phyloP scores from a whole-genome alignment of 139 green algal species.

The Chlamydomonas eustigma region DNA sequence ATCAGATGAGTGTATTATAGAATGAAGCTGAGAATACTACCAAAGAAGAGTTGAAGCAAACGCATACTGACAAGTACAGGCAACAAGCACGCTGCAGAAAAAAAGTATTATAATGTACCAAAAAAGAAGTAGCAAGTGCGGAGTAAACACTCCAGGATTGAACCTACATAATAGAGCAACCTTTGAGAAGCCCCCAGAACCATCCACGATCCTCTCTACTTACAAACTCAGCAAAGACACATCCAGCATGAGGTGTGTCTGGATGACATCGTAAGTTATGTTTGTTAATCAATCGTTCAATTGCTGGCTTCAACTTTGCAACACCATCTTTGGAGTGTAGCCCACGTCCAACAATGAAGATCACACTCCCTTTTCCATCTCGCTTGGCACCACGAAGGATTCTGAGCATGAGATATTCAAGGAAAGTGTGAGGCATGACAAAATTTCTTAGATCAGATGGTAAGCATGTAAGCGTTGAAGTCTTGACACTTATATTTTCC shows the following conservation, averaged over 20 bases:
- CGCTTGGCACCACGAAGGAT: neutral
- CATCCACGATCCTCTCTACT: neutral
- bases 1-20: too few relatives aligned
- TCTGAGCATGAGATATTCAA: too few relatives aligned
- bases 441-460: neutral
- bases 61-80: too few relatives aligned
- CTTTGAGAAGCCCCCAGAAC: too few relatives aligned
- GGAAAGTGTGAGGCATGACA: neutral
- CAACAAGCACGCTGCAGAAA: too few relatives aligned
- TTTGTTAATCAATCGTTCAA: neutral
- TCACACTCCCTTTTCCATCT: neutral
- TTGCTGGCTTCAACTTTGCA: constrained; percentile 1
- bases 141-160: too few relatives aligned
- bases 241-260: constrained; percentile 2
- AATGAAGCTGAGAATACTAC: too few relatives aligned
- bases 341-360: constrained; percentile 11
- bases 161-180: too few relatives aligned
- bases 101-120: too few relatives aligned
- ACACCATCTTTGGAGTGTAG: constrained; percentile 4
- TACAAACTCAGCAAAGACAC: constrained; percentile 5
- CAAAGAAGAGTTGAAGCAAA: too few relatives aligned
- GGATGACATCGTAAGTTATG: neutral
- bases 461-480: neutral
- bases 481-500: too few relatives aligned
- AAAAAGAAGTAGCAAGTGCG: too few relatives aligned